phyloP scores from a whole-genome alignment of 371 early-diverging fungal species.

The Funneliformis caledonium region DNA sequence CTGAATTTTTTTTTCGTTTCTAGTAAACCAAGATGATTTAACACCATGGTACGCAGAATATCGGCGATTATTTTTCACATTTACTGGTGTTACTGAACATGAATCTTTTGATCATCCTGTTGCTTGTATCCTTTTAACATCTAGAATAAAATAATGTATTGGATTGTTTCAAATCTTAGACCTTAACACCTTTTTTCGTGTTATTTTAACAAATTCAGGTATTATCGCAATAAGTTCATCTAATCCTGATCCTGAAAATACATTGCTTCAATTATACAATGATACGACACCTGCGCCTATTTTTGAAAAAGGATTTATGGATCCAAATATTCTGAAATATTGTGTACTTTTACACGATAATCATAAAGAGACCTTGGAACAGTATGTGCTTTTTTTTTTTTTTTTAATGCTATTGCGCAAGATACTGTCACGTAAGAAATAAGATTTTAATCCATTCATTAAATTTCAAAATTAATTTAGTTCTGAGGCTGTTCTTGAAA shows the following conservation, averaged over 20 bases:
- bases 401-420: neutral
- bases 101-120: slow-evolving; percentile 95
- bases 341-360: slow-evolving; percentile 80
- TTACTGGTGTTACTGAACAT: slow-evolving; percentile 79
- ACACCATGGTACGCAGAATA: slow-evolving; percentile 92
- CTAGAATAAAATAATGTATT: neutral
- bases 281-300: slow-evolving; percentile 58
- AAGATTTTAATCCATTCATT: neutral
- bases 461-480: slow-evolving; percentile 47
- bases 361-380: slow-evolving; percentile 55
- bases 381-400: slow-evolving; percentile 50
- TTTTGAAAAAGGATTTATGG: slow-evolving; percentile 69
- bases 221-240: slow-evolving; percentile 79
- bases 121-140: slow-evolving; percentile 59
- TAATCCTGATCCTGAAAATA: slow-evolving; percentile 77
- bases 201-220: slow-evolving; percentile 43
- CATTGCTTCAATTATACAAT: slow-evolving; percentile 65
- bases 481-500: slow-evolving; percentile 60
- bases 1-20: neutral
- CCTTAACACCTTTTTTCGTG: neutral
- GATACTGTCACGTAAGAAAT: too few species aligned
- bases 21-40: slow-evolving; percentile 54
- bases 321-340: slow-evolving; percentile 68
- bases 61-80: slow-evolving; percentile 66
- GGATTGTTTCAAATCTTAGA: neutral